Evolutionary conservation across 1,139 yeast genomes (phyloP).

Genomic region (Geotrichum candidum): DNA sequence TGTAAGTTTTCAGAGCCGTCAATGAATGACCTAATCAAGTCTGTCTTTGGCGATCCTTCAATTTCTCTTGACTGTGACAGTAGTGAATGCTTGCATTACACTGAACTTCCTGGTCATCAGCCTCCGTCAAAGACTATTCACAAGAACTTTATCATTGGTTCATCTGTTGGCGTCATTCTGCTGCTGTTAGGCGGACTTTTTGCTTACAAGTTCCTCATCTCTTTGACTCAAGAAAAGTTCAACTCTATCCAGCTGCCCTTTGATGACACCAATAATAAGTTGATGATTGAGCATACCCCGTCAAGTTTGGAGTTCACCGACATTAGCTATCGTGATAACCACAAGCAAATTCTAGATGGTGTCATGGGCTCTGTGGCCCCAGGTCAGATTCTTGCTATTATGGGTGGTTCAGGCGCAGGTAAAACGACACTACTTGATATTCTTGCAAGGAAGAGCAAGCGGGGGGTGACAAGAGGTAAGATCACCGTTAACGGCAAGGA

Average conservation of each 20-base stretch:
- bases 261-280: constrained; percentile 34
- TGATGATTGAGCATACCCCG: constrained; percentile 54
- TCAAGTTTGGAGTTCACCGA: constrained; percentile 72
- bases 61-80: constrained; percentile 75
- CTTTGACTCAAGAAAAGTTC: constrained; percentile 26
- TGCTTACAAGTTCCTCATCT: constrained; percentile 37
- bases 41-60: constrained; percentile 88
- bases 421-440: constrained; percentile 90
- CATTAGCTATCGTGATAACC: constrained; percentile 57
- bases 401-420: constrained; percentile 99
- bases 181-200: constrained; percentile 37
- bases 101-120: constrained; percentile 87
- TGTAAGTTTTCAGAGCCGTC: constrained; percentile 91
- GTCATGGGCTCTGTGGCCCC: constrained; percentile 76
- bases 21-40: constrained; percentile 83
- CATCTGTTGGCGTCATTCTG: constrained; percentile 46
- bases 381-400: constrained; percentile 85
- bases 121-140: constrained; percentile 54
- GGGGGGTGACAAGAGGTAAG: constrained; percentile 60
- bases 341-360: constrained; percentile 50
- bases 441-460: constrained; percentile 78
- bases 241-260: constrained; percentile 33
- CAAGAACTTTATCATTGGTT: constrained; percentile 45
- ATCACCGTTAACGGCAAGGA: constrained; percentile 66
- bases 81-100: constrained; percentile 87